Evolutionary conservation across 2,329 filamentous ascomycete genomes (phyloP).

Genomic region (Clonostachys rosea): DNA sequence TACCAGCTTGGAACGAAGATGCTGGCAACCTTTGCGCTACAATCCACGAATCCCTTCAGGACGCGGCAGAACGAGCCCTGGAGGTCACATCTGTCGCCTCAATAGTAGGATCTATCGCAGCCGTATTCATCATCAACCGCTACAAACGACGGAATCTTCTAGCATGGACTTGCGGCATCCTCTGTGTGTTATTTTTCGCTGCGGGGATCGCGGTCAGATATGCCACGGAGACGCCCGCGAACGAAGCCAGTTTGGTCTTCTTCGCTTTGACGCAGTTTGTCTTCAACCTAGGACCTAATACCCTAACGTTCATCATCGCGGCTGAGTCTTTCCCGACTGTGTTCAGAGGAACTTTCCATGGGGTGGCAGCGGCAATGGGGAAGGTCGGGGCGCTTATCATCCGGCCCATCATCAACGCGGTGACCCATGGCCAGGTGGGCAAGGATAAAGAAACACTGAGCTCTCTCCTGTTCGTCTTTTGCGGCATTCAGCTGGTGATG

Average conservation of each 20-base stretch:
- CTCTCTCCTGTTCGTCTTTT: not conserved
- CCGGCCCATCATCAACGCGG: not conserved
- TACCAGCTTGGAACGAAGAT: constrained; percentile 41
- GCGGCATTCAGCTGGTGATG: not conserved
- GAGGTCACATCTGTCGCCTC: constrained; percentile 45
- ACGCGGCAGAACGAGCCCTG: constrained; percentile 42
- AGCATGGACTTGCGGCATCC: constrained; percentile 40
- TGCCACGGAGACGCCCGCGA: constrained; percentile 11
- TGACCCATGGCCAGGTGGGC: not conserved
- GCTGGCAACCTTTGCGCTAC: constrained; percentile 41
- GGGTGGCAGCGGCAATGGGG: constrained; percentile 55
- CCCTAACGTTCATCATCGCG: constrained; percentile 59
- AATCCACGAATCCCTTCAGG: constrained; percentile 44
- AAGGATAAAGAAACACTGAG: not conserved
- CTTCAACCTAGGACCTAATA: constrained; percentile 56
- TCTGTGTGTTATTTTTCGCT: constrained; percentile 40
- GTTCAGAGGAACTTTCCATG: constrained; percentile 58
- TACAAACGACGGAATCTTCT: constrained; percentile 43
- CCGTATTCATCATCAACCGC: constrained; percentile 40
- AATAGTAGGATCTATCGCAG: constrained; percentile 43
- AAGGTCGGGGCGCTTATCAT: constrained; percentile 13
- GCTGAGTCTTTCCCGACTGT: constrained; percentile 61
- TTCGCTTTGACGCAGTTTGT: constrained; percentile 49
- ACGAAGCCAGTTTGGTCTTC: constrained; percentile 41
- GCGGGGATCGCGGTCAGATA: constrained; percentile 40